Base-by-base conservation (phyloP, 495 filamentous ascomycete species). In the Xylaria grammica region DNA sequence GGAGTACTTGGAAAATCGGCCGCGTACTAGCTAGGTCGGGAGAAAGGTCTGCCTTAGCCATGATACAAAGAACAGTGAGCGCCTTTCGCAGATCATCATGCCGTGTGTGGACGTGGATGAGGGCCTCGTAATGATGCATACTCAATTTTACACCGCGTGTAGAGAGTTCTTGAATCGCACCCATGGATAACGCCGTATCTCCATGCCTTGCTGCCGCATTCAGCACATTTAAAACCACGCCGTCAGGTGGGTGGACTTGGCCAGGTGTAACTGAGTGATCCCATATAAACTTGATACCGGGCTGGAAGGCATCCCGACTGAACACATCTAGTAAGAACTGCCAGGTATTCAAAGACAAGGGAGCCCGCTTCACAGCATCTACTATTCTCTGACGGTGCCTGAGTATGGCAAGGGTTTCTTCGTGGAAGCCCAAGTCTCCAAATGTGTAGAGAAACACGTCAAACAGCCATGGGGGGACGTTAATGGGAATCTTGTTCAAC, bases 381-480 rank as follows among this genome's bases (percentile, higher is more conserved):
- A 81, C 79, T 19, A 77, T 69, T 13, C 82, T 74, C 0, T 79
- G 56, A 24, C 86, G 83, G 46, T 84, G 74, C 30, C 81, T 81
- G 72, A 94, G 80, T 45, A 96, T 73, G 42, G 80, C 78, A 46
- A 91, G 74, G 10, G 92, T 89, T 68, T 93, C 90, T 55, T 94
- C 89, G 27, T 92, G 77, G 70, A 96, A 94, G 11, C 85, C 84
- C 38, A 82, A 77, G 27, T 88, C 86, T 63, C 85, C 88, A 42
- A 97, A 83, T 29, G 81, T 83, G 65, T 89, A 91, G 49, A 92
- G 81, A 34, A 92, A 81, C 62, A 91, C 82, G 69, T 92, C 90
- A 67, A 89, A 86, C 10, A 97, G 80, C 91, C 92, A 97, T 4
- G 73, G 65, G 44, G 89, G 83, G 7, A 94, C 71, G 6, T 65